These are phyloP conservation scores for Melocanna baccifera DNA, from an alignment of 176 grass and related monocot species.

Conservation along the genomic window DNA sequence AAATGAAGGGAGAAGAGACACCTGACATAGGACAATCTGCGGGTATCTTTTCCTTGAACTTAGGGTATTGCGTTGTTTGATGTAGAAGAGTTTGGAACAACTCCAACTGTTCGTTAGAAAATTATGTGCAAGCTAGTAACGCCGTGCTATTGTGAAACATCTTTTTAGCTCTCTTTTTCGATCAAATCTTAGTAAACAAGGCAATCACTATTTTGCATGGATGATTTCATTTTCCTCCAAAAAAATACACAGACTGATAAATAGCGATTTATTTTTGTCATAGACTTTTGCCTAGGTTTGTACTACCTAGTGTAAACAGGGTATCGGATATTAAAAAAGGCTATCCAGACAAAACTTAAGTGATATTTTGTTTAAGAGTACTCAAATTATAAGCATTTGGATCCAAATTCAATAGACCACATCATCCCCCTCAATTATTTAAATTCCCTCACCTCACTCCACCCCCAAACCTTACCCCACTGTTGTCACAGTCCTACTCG, in stretches of 20 bases:
- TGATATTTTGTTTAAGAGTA: too few species aligned
- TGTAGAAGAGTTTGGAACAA: not conserved
- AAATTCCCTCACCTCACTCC: too few species aligned
- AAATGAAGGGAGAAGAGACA: not conserved
- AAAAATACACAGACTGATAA: not conserved
- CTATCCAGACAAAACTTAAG: too few species aligned
- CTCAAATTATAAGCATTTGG: too few species aligned
- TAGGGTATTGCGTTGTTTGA: not conserved
- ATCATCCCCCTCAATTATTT: too few species aligned
- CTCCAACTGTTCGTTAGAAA: not conserved
- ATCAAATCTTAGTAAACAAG: not conserved
- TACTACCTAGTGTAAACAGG: too few species aligned
- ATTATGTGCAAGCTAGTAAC: not conserved
- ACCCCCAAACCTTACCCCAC: too few species aligned
- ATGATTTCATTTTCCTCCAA: not conserved
- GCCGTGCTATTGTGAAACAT: not conserved
- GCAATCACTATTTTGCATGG: not conserved
- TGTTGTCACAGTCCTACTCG: too few species aligned
- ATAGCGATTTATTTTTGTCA: not conserved
- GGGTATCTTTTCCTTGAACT: not conserved
- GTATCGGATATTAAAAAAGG: too few species aligned
- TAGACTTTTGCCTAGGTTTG: not conserved
- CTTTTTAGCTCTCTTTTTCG: not conserved
- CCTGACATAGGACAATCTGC: not conserved
- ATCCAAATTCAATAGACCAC: too few species aligned